phyloP scores from a whole-genome alignment of 2,329 filamentous ascomycete genomes.

The Alternaria incomplexa region DNA sequence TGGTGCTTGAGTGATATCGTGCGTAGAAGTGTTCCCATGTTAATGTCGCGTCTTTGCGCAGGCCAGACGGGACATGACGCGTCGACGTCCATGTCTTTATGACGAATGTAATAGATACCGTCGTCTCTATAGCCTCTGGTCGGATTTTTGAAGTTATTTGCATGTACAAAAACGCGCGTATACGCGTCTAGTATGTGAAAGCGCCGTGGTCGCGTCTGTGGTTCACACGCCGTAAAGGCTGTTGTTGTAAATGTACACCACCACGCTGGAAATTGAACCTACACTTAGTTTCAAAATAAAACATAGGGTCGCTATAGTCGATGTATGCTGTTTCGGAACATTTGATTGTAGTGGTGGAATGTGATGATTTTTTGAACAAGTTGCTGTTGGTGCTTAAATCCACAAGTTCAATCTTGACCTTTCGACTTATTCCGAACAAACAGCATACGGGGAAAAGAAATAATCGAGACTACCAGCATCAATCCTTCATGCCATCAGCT shows the following conservation, averaged over 20 bases:
- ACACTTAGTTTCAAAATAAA: accelerated
- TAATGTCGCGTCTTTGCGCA: neutral
- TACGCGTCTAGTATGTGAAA: neutral
- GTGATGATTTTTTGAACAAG: neutral
- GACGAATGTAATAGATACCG: accelerated
- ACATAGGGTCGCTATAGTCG: accelerated
- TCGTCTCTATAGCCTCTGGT: neutral
- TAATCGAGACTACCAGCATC: neutral
- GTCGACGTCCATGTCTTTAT: neutral
- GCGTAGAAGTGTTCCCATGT: neutral
- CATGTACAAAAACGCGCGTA: neutral
- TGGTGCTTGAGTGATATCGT: neutral
- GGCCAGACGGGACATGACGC: neutral
- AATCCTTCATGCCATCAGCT: neutral
- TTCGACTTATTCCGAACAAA: neutral
- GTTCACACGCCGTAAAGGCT: neutral
- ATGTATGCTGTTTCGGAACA: accelerated
- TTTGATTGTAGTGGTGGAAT: neutral
- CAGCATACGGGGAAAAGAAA: neutral
- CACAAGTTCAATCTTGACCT: accelerated
- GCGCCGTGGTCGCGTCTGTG: neutral
- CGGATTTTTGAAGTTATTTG: neutral
- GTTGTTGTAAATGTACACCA: neutral
- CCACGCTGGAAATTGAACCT: neutral
- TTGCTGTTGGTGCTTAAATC: neutral